These are phyloP conservation scores for Saturnispora hagleri DNA, from an alignment of 805 yeast species.

Conservation along the genomic window DNA sequence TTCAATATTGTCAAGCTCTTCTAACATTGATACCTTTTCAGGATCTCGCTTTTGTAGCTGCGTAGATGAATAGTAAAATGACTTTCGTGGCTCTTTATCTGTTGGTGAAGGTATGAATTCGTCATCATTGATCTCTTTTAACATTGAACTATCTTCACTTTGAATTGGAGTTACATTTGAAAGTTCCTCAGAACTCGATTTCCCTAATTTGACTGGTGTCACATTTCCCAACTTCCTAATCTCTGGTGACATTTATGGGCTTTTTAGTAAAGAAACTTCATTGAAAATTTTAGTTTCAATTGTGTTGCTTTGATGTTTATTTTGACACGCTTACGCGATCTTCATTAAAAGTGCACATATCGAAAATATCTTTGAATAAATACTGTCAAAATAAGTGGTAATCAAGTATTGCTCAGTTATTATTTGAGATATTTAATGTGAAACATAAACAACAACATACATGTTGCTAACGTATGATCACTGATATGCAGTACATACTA, in stretches of 20 bases:
- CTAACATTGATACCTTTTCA: slow-evolving; percentile 13
- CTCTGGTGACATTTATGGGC: neutral
- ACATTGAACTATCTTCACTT: neutral
- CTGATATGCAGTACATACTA: too few species aligned
- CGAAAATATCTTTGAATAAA: too few species aligned
- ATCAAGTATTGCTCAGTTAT: too few species aligned
- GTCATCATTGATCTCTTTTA: slow-evolving; percentile 5
- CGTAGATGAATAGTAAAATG: slow-evolving; percentile 24
- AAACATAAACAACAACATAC: too few species aligned
- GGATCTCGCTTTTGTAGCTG: slow-evolving; percentile 9
- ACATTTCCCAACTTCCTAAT: neutral
- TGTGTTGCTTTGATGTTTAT: neutral
- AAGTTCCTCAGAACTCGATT: neutral
- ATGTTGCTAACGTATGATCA: too few species aligned
- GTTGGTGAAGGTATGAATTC: slow-evolving; percentile 10
- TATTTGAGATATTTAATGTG: too few species aligned
- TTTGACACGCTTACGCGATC: neutral
- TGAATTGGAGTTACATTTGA: neutral
- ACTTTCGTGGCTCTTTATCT: slow-evolving; percentile 19
- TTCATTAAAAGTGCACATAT: neutral
- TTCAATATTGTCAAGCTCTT: slow-evolving; percentile 57
- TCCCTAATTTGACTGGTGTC: neutral
- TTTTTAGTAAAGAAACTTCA: neutral
- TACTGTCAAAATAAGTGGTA: too few species aligned
- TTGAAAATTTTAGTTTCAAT: neutral